These are phyloP conservation scores for Fusarium sp. DNA, from an alignment of 2,329 filamentous ascomycete species.

Conservation along the genomic window DNA sequence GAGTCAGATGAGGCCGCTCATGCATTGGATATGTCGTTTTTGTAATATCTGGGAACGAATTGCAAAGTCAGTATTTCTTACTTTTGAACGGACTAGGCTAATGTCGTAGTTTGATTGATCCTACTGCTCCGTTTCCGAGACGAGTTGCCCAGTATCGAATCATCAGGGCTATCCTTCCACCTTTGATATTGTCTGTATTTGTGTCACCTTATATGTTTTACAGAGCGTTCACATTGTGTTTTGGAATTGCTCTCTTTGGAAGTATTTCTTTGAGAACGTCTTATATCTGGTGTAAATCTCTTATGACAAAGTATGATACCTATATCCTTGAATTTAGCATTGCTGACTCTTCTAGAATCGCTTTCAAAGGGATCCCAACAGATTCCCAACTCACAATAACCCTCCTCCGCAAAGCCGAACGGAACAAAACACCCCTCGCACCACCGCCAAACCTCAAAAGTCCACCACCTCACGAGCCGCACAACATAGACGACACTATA, in stretches of 20 bases:
- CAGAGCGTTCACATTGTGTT: neutral
- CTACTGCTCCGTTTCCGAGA: constrained; percentile 70
- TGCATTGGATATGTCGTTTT: constrained; percentile 61
- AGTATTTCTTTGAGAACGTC: neutral
- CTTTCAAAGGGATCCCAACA: constrained; percentile 81
- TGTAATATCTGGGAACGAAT: constrained; percentile 58
- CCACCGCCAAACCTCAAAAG: constrained; percentile 50
- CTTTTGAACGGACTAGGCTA: neutral
- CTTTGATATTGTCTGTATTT: neutral
- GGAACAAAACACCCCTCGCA: constrained; percentile 77
- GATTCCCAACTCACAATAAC: constrained; percentile 83
- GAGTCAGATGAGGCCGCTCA: constrained; percentile 76
- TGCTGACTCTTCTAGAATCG: constrained; percentile 71
- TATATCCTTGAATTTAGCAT: accelerated
- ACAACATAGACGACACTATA: constrained; percentile 24
- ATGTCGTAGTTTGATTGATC: constrained; percentile 58
- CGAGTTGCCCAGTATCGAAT: constrained; percentile 58
- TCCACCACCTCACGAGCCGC: neutral
- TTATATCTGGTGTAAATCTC: neutral
- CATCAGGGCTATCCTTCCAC: accelerated
- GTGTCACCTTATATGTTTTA: constrained; percentile 1
- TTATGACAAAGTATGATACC: constrained; percentile 67
- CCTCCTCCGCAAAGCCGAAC: constrained; percentile 79
- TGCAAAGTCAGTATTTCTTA: constrained; percentile 46
- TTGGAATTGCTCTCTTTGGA: constrained; percentile 15